Base-by-base conservation (phyloP, 345 rosid species). In the Brassica juncea region DNA sequence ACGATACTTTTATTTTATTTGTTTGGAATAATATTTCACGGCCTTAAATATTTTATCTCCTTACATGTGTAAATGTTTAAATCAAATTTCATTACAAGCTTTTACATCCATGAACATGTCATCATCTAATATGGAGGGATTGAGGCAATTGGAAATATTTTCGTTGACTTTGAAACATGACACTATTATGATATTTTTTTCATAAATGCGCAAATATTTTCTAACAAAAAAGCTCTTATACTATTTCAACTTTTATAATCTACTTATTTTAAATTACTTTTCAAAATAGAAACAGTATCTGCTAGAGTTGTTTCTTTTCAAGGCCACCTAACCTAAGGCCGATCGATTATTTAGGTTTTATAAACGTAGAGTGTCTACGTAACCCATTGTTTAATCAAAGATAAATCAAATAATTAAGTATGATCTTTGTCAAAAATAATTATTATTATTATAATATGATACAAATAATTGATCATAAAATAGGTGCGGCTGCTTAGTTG, bases 401-500 rank as follows among this genome's bases (percentile, higher is more conserved):
- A 65, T 16, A 42, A 12, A 52, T 19, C 4, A 34, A 37, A 78
- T n/a, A 63, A 11, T 1, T 25, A 47, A 37, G 31, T 39, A 57
- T 54, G 55, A 37, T 27, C 31, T 28, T 28, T 28, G 31, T 28
- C 31, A 19, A 28, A 66, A 72, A 72, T 67, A 67, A 79, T 68
- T 47, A 60, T n/a, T 12, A 42, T 73, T 7, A n/a, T 1, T 23
- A 28, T 71, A 47, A 7, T 19, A 42, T 55, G 59, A 44, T 14
- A 21, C 32, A 61, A 73, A 73, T 61, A 60, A 80, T 61, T 69
- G 67, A 62, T 16, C 6, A 60, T 73, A 52, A 61, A 55, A 73
- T 74, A 69, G 59, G 60, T 28, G 5, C 0, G 54, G 75, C 79
- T 68, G 66, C 75, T 74, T 68, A 49, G 78, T 79, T 74, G 78